Base-by-base conservation (phyloP, 2,329 filamentous ascomycete genomes). In the Epichloe amarillans region DNA sequence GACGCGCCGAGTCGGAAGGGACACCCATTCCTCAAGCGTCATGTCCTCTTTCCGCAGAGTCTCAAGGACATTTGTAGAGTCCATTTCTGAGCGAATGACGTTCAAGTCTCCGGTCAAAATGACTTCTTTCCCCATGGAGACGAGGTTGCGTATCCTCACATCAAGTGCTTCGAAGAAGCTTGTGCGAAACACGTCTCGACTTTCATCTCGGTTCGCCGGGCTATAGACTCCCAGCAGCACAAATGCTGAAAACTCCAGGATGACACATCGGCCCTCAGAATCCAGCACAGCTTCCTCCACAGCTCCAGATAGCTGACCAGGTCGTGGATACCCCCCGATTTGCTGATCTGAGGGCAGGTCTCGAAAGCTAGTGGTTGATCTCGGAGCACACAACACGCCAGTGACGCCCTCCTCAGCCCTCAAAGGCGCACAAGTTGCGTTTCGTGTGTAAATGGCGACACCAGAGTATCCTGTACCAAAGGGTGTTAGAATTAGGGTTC, bases 381-480 rank as follows among this genome's bases (percentile, higher is more conserved):
- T 85, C 0, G 88, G 86, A 5, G 84, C 79, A 43, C 78, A 83
- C 14, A 96, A 76, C 5, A 88, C 72, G 15, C 93, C 93, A 0
- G 88, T 84, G 50, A 98, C 75, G n/a, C 93, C 93, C 70, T 97
- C 91, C 68, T 98, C 93, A 3, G 90, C 91, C 53, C 84, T 81
- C 26, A 96, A 86, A 0, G 93, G 93, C 3, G 83, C 80, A 65
- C 93, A 97, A 37, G 79, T 83, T 4, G 85, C 77, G 62, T 86
- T 93, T n/a, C 88, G 80, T 1, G 90, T 96, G 68, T 96, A 98
- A 37, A 98, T 88, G 3, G 85, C 93, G 2, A 98, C 91, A 2
- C 93, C 93, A 26, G 91, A 95, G 64, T 97, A 98, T 23, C 93
- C 89, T 95, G 50, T 14, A 1, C 14, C 10, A 33, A 10, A n/a